Evolutionary conservation across 2,329 filamentous ascomycete species (phyloP).

Genomic region (Sordariomycetes sp.): DNA sequence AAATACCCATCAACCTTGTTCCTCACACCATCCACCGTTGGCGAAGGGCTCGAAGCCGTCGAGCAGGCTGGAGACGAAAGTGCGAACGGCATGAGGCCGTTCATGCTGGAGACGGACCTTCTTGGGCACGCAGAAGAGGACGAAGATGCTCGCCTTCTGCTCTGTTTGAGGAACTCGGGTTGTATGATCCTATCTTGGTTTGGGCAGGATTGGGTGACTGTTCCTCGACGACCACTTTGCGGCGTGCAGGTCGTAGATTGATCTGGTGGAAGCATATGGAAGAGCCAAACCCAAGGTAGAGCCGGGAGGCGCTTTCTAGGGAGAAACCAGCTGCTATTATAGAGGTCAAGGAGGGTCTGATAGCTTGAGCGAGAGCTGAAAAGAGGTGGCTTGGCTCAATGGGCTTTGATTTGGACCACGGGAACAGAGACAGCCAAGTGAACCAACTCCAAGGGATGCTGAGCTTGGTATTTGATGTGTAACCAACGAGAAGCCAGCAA

Average conservation of each 20-base stretch:
- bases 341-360: no score
- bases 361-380: no score
- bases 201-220: neutral
- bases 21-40: conserved; percentile 17
- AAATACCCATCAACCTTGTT: conserved; percentile 32
- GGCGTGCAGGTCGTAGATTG: neutral
- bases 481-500: neutral
- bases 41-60: conserved; percentile 10
- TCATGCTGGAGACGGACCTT: conserved; percentile 30
- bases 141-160: conserved; percentile 1
- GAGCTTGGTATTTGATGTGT: neutral
- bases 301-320: neutral
- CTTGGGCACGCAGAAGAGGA: conserved; percentile 5
- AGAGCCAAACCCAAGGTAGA: neutral
- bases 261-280: conserved; percentile 3
- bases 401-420: no score
- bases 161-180: neutral
- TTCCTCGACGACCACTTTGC: neutral
- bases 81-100: conserved; percentile 24
- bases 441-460: neutral
- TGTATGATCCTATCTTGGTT: neutral
- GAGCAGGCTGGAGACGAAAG: conserved; percentile 16
- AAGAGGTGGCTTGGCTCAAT: no score
- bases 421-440: neutral
- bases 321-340: neutral